Evolutionary conservation across 176 grass and related monocot species (phyloP), one percentile per base, ranked within the genome.

Genomic region (Bolboschoenus planiculmis): DNA sequence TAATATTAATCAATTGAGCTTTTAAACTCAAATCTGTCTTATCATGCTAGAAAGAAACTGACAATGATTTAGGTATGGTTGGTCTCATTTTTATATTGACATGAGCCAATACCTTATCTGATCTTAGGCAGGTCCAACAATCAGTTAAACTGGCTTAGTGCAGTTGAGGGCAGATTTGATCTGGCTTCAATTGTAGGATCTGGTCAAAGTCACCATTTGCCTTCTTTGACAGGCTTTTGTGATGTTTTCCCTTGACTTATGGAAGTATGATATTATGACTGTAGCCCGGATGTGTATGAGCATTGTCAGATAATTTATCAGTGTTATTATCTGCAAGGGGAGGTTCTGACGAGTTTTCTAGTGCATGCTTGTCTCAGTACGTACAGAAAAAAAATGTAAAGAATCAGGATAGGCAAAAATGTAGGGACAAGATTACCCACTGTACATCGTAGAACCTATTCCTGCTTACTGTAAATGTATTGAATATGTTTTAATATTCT

Each of bases 381-480:
- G 72, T 53, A 77, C 44, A 77, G 65, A 53, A 71, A 71, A 72
- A 27, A 76, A 26, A 75, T 77, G 72, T 77, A 77, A 77, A 77
- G 35, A 30, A 77, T 53, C 44, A 53, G 46, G 72, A 77, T 77
- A 77, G 27, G 72, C 46, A 53, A 77, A 50, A 53, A 34, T 50
- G 23, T 77, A 51, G 72, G 72, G 53, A 51, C 14, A 77, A 77
- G 35, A 70, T 37, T 51, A 46, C 46, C 13, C 72, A 8, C 26
- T 77, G 46, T 53, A 77, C 33, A 77, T 77, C 35, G 15, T 77
- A 53, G 11, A 44, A 33, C 72, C 46, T 77, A 77, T 77, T 51
- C 72, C 72, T 76, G 43, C 44, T 75, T 76, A 77, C 27, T 77
- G 72, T 77, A 77, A 77, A 77, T 77, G 72, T 50, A 48, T 50